A percentile compares a stretch with the other conserved stretches of the same genome.
Conservation (phyloP, 441 rosid species). For the Bruguiera hainesii region DNA sequence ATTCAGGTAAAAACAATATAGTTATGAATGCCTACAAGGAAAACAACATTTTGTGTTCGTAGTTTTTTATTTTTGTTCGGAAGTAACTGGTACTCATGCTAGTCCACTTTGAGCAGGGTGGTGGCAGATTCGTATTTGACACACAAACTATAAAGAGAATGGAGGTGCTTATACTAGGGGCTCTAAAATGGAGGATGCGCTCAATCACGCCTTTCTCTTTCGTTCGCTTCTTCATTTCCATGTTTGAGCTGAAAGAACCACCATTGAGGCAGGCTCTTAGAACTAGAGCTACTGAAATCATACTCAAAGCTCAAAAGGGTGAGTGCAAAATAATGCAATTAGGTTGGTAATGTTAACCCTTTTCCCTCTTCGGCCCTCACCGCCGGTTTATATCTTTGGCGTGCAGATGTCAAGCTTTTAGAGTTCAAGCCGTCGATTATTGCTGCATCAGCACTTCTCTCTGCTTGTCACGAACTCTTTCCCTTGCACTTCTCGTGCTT, state of each 20-base stretch:
- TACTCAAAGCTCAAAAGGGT: constrained; percentile 53
- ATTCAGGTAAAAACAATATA: constrained; percentile 35
- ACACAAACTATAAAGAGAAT: constrained; percentile 40
- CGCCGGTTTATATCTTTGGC: neutral
- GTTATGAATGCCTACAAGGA: too few species aligned
- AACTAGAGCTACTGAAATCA: constrained; percentile 43
- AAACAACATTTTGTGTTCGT: too few species aligned
- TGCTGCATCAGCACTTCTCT: constrained; percentile 71
- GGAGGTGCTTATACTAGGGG: constrained; percentile 57
- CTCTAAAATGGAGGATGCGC: constrained; percentile 66
- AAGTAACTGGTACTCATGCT: neutral
- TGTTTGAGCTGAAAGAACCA: constrained; percentile 39
- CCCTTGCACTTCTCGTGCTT: constrained; percentile 43
- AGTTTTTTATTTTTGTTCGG: too few species aligned
- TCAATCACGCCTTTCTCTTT: constrained; percentile 69
- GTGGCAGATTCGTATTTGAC: constrained; percentile 38
- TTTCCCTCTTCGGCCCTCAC: neutral
- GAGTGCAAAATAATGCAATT: neutral
- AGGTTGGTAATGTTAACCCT: too few species aligned
- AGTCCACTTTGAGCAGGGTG: constrained; percentile 24
- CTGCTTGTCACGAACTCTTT: constrained; percentile 50
- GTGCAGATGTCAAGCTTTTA: constrained; percentile 19
- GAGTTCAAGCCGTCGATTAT: constrained; percentile 69
- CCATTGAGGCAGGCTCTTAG: constrained; percentile 40
- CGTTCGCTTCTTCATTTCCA: constrained; percentile 42